These are phyloP conservation scores for Gastrodia elata DNA, from an alignment of 106 monocot genomes.

Conservation along the genomic window DNA sequence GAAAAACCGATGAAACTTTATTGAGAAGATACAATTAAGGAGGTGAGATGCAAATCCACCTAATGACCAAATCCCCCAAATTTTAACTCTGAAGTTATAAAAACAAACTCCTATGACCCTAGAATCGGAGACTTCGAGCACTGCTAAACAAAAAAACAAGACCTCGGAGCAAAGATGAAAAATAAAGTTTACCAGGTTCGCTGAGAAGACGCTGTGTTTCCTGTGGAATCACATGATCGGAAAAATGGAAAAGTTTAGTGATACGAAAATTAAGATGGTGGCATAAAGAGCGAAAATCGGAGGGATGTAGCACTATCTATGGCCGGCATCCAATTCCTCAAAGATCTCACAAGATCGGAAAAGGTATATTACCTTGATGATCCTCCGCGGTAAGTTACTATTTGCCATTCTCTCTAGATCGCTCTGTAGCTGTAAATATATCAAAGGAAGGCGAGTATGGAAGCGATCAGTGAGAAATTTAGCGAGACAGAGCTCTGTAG, in stretches of 20 bases:
- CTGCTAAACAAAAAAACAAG: neutral
- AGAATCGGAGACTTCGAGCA: neutral
- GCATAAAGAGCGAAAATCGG: neutral
- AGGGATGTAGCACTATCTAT: neutral
- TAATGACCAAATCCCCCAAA: neutral
- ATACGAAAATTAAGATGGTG: neutral
- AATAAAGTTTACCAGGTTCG: conserved; percentile 69
- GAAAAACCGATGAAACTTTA: conserved; percentile 4
- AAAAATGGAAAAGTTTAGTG: conserved; percentile 4
- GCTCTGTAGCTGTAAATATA: neutral
- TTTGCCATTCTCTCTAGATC: conserved; percentile 42
- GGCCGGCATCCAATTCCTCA: neutral
- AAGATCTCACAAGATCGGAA: conserved; percentile 11
- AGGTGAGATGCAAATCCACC: neutral
- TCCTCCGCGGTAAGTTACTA: conserved; percentile 87
- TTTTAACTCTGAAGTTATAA: neutral
- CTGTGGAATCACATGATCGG: conserved; percentile 21
- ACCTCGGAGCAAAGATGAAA: neutral
- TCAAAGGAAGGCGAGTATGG: neutral
- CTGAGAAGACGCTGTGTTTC: conserved; percentile 95
- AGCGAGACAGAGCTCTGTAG: no score
- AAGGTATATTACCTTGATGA: conserved; percentile 67
- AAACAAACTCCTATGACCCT: neutral
- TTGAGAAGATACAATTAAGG: neutral
- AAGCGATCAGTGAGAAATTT: neutral